Conservation (phyloP, 2,329 filamentous ascomycete species). For the Talaromyces funiculosus region DNA sequence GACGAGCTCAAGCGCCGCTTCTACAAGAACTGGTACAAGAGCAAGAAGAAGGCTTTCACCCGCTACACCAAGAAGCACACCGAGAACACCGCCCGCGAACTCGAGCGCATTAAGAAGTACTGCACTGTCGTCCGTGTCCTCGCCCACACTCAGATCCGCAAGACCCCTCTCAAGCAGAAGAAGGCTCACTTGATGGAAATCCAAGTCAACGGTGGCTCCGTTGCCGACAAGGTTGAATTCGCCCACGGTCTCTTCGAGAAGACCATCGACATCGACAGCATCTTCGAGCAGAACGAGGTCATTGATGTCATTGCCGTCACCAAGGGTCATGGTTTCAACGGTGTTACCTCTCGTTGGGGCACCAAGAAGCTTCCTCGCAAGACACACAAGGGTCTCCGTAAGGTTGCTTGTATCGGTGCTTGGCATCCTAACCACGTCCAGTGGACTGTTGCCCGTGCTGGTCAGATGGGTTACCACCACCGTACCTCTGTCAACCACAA, state of each 20-base stretch:
- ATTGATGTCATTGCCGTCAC: slow-evolving; percentile 99
- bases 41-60: slow-evolving; percentile 99
- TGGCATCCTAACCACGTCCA: slow-evolving; percentile 99
- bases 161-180: slow-evolving; percentile 99
- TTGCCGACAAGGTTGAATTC: slow-evolving; percentile 96
- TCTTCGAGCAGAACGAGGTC: slow-evolving; percentile 99
- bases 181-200: slow-evolving; percentile 99
- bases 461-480: slow-evolving; percentile 99
- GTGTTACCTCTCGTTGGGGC: slow-evolving; percentile 97
- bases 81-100: slow-evolving; percentile 86
- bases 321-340: slow-evolving; percentile 98
- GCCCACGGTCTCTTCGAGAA: slow-evolving; percentile 97
- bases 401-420: slow-evolving; percentile 99
- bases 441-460: slow-evolving; percentile 99
- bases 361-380: slow-evolving; percentile 99
- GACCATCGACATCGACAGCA: slow-evolving; percentile 82
- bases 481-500: slow-evolving; percentile 99
- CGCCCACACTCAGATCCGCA: slow-evolving; percentile 98
- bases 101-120: slow-evolving; percentile 99
- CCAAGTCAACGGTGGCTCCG: slow-evolving; percentile 95
- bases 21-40: slow-evolving; percentile 99
- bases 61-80: slow-evolving; percentile 99
- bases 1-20: slow-evolving; percentile 99
- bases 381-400: slow-evolving; percentile 99
- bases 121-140: slow-evolving; percentile 98